phyloP scores from a whole-genome alignment of 345 rosid species.

The Limnanthes douglasii region DNA sequence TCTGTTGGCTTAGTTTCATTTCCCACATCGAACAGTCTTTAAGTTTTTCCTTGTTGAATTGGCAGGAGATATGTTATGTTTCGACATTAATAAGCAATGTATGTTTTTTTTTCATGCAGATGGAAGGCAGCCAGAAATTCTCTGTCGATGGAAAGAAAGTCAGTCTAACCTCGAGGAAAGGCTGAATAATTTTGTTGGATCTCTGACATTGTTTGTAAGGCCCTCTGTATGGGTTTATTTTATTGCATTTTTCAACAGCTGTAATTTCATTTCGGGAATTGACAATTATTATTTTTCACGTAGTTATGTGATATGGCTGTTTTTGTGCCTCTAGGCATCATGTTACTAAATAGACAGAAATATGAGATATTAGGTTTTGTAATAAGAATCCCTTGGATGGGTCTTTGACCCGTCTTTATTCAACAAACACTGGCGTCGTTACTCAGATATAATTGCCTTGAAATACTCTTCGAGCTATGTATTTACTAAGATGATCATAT shows the following conservation, averaged over 20 bases:
- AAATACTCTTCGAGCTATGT: slow-evolving; percentile 60
- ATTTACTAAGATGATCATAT: slow-evolving; percentile 48
- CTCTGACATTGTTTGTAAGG: too few species aligned
- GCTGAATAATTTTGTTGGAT: slow-evolving; percentile 24
- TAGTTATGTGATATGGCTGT: too few species aligned
- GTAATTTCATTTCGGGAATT: too few species aligned
- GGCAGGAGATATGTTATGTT: not conserved
- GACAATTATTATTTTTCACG: too few species aligned
- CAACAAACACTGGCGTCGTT: too few species aligned
- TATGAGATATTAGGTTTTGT: too few species aligned
- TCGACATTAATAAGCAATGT: not conserved
- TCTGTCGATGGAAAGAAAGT: slow-evolving; percentile 60
- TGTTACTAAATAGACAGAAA: too few species aligned
- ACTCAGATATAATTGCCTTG: slow-evolving; percentile 57
- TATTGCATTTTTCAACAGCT: too few species aligned
- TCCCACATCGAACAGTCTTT: not conserved
- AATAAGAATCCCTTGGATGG: too few species aligned
- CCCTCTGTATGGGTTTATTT: too few species aligned
- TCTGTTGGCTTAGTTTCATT: not conserved
- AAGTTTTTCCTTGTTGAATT: not conserved
- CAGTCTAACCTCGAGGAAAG: slow-evolving; percentile 27
- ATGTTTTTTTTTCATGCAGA: slow-evolving; percentile 23
- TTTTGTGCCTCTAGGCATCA: too few species aligned
- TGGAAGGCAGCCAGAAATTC: slow-evolving; percentile 59
- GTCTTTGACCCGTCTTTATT: too few species aligned